Conservation (phyloP, 208 protist species). For the Wallacemonas sp. region DNA sequence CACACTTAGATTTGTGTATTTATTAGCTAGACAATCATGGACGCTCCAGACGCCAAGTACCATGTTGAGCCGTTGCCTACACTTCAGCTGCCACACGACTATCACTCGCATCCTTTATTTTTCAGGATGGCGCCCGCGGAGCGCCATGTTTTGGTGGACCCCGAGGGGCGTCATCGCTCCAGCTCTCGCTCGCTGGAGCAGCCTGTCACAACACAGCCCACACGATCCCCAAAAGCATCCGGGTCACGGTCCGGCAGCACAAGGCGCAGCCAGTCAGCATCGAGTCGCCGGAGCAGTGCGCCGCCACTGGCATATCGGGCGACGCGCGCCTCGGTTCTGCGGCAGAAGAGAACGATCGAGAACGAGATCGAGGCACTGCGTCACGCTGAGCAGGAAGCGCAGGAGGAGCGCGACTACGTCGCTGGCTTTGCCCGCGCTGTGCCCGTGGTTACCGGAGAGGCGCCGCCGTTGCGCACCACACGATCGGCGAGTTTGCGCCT, state of each 20-base stretch:
- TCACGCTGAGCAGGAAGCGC: conserved; percentile 8
- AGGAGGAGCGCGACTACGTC: background rate
- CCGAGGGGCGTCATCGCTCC: background rate
- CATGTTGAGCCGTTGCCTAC: conserved; percentile 15
- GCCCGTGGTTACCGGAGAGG: background rate
- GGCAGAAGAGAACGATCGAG: conserved; percentile 4
- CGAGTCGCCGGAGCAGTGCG: background rate
- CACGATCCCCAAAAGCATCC: background rate
- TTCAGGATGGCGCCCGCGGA: conserved; percentile 12
- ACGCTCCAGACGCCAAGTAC: conserved; percentile 7
- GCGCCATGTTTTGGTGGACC: background rate
- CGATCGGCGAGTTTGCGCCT: background rate
- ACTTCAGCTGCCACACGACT: conserved; percentile 23
- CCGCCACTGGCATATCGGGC: background rate
- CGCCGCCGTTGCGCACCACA: background rate
- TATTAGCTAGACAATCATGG: background rate
- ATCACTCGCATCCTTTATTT: conserved; percentile 33
- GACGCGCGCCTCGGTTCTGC: background rate
- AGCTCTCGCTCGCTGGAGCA: background rate
- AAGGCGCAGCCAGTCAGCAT: background rate
- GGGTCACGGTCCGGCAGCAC: background rate
- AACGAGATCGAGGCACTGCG: conserved; percentile 10
- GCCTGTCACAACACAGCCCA: too few relatives aligned
- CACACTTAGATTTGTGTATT: too few relatives aligned
- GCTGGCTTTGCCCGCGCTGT: background rate